phyloP scores from a whole-genome alignment of 495 filamentous ascomycete genomes.

The Cenococcum geophilum region DNA sequence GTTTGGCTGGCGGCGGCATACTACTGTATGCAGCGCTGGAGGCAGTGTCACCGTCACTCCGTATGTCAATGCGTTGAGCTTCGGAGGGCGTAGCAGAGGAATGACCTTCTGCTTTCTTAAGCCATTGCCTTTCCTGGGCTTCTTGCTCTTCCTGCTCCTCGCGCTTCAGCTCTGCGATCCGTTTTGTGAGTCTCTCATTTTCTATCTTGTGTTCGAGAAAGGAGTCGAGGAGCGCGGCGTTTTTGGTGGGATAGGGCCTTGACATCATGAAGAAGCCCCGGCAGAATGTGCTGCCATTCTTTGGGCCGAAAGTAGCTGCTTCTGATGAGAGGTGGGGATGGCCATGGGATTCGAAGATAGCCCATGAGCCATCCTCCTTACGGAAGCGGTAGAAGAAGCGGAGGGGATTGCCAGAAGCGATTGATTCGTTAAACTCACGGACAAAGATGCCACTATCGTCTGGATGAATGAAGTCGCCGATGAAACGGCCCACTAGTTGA shows the following conservation, averaged over 20 bases:
- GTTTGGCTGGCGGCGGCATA: conserved; percentile 68
- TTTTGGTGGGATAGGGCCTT: conserved; percentile 84
- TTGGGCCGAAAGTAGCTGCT: conserved; percentile 51
- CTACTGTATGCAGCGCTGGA: conserved; percentile 35
- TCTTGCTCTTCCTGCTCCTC: conserved; percentile 79
- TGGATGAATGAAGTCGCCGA: conserved; percentile 76
- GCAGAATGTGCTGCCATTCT: conserved; percentile 62
- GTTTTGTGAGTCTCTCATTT: conserved; percentile 78
- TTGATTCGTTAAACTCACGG: conserved; percentile 85
- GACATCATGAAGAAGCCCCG: conserved; percentile 92
- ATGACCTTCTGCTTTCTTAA: conserved; percentile 5
- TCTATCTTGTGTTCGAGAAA: conserved; percentile 98
- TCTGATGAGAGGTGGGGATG: conserved; percentile 84
- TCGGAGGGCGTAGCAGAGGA: conserved; percentile 31
- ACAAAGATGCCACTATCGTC: conserved; percentile 84
- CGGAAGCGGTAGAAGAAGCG: conserved; percentile 87
- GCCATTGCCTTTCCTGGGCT: conserved; percentile 29
- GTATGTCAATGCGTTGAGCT: conserved; percentile 37
- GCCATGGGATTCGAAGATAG: conserved; percentile 82
- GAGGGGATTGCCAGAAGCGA: conserved; percentile 69
- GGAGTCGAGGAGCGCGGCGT: conserved; percentile 77
- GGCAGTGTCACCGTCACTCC: conserved; percentile 22
- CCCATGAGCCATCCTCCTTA: conserved; percentile 65
- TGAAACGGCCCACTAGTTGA: conserved; percentile 66
- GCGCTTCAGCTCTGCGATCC: conserved; percentile 74